Evolutionary conservation across 768 basidiomycete species (phyloP).

Genomic region (Leccinellum luteum): DNA sequence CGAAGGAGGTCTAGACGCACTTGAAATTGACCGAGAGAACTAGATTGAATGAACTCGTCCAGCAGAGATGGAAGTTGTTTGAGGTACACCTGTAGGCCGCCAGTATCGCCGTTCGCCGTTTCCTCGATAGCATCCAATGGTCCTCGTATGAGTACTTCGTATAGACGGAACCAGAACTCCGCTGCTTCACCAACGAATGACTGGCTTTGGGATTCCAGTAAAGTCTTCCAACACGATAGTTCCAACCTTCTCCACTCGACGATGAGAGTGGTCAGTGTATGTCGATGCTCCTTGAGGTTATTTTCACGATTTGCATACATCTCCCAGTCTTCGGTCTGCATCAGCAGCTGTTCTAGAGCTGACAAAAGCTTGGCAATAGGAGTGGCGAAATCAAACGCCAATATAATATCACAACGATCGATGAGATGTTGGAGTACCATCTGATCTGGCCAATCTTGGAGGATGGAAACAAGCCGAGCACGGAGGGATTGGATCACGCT

Average conservation of each 20-base stretch:
- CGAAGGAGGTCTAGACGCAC: slow-evolving; percentile 63
- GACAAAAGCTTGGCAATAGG: slow-evolving; percentile 83
- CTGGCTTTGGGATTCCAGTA: slow-evolving; percentile 70
- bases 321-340: slow-evolving; percentile 95
- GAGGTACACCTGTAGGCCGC: slow-evolving; percentile 51
- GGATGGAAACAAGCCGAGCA: slow-evolving; percentile 51
- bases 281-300: slow-evolving; percentile 65
- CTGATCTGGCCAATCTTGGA: slow-evolving; percentile 93
- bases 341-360: slow-evolving; percentile 78
- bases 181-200: slow-evolving; percentile 45
- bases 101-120: slow-evolving; percentile 29
- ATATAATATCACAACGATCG: slow-evolving; percentile 64
- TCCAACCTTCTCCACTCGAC: slow-evolving; percentile 91
- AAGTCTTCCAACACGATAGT: slow-evolving; percentile 77
- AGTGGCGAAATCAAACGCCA: slow-evolving; percentile 58
- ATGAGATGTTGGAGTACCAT: slow-evolving; percentile 90
- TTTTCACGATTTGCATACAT: slow-evolving; percentile 92
- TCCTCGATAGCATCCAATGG: slow-evolving; percentile 46
- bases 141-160: slow-evolving; percentile 73
- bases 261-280: slow-evolving; percentile 65
- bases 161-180: slow-evolving; percentile 91
- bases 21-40: slow-evolving; percentile 82
- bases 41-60: slow-evolving; percentile 70
- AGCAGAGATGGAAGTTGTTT: slow-evolving; percentile 70
- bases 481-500: slow-evolving; percentile 50